Conservation (phyloP, 148 eudicot genomes). For the Chenopodium formosanum region DNA sequence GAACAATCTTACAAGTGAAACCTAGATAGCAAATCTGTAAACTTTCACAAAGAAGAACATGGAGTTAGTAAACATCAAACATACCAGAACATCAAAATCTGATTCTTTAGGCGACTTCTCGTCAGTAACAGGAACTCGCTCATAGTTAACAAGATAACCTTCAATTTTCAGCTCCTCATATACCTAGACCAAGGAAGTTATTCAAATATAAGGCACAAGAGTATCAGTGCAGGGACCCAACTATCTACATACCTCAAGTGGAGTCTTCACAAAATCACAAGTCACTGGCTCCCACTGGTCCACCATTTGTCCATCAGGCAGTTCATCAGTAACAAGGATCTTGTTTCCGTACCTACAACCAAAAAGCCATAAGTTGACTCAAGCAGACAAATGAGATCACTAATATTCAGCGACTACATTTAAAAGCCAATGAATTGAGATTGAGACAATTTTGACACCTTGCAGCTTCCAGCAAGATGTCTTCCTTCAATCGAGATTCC, state of each 20-base stretch:
- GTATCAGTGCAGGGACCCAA: background rate
- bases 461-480: conserved; percentile 81
- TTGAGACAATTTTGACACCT: conserved; percentile 44
- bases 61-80: conserved; percentile 23
- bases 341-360: conserved; percentile 75
- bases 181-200: conserved; percentile 50
- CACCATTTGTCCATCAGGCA: conserved; percentile 99
- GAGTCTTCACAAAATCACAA: conserved; percentile 75
- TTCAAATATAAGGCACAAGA: conserved; percentile 9
- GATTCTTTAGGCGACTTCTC: conserved; percentile 96
- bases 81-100: conserved; percentile 89
- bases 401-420: background rate
- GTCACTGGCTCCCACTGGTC: conserved; percentile 99
- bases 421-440: background rate
- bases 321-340: conserved; percentile 95
- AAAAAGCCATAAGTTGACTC: conserved; percentile 13
- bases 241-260: conserved; percentile 60
- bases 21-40: background rate
- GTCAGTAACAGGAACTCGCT: conserved; percentile 91
- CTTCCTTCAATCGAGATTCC: conserved; percentile 93
- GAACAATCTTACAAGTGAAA: background rate
- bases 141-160: conserved; percentile 75
- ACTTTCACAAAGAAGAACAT: background rate
- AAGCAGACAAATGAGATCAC: background rate
- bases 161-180: conserved; percentile 71